Percentiles rank a stretch among this genome's conserved stretches.
Evolutionary conservation across 495 filamentous ascomycete genomes (phyloP).

Genomic region (Rusavskia elegans): DNA sequence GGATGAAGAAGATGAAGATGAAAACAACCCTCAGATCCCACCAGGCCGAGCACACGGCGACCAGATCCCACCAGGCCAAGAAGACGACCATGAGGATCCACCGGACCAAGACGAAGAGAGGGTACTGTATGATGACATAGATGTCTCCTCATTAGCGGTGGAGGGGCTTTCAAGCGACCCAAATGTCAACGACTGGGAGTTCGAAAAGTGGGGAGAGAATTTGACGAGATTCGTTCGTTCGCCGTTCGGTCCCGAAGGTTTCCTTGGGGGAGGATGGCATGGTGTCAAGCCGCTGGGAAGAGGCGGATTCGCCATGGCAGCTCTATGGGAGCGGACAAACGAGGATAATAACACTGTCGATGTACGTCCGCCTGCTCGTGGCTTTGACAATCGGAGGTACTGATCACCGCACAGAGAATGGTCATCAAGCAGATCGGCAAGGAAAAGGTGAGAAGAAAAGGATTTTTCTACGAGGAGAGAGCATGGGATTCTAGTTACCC

Average conservation of each 20-base stretch:
- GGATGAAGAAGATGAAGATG: too few species aligned
- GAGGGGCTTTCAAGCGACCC: not conserved
- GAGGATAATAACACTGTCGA: too few species aligned
- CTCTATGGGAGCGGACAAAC: conserved; percentile 3
- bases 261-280: not conserved
- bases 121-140: too few species aligned
- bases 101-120: too few species aligned
- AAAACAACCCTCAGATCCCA: not conserved
- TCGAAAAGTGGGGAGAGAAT: not conserved
- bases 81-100: too few species aligned
- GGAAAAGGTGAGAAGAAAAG: not conserved
- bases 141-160: not conserved
- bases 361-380: too few species aligned
- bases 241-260: not conserved
- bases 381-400: too few species aligned
- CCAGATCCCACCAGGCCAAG: too few species aligned
- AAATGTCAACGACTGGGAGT: not conserved
- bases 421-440: conserved; percentile 6
- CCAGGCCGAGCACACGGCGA: not conserved
- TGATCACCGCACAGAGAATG: conserved; percentile 1
- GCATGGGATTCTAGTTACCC: not conserved
- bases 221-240: conserved; percentile 1
- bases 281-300: conserved; percentile 2
- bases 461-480: not conserved
- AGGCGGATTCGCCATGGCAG: conserved; percentile 3